phyloP scores from a whole-genome alignment of 352 stramenopile genomes.

The Aphanomyces invadans region DNA sequence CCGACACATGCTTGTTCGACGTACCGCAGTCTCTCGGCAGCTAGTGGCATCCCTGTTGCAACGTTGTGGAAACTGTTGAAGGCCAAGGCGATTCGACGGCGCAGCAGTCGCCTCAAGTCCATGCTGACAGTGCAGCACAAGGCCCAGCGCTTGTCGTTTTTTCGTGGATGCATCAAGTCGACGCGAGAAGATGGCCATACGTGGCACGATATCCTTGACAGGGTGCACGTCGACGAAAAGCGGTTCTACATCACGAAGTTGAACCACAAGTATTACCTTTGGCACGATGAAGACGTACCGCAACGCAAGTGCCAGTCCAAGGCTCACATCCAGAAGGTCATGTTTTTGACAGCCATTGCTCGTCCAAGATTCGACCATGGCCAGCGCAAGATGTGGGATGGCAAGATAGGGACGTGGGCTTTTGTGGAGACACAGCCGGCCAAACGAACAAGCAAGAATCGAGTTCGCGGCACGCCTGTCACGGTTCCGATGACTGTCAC shows the following conservation, averaged over 20 bases:
- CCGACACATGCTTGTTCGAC: neutral
- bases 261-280: slow-evolving; percentile 28
- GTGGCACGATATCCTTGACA: neutral
- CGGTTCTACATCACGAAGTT: slow-evolving; percentile 35
- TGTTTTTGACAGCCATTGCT: slow-evolving; percentile 39
- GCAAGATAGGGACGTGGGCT: slow-evolving; percentile 38
- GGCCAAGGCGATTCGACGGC: neutral
- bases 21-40: neutral
- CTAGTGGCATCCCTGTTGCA: neutral
- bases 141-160: too few species aligned
- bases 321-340: slow-evolving; percentile 30
- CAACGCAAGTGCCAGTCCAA: slow-evolving; percentile 11
- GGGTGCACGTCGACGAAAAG: slow-evolving; percentile 24
- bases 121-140: neutral
- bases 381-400: slow-evolving; percentile 33
- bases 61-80: neutral
- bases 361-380: slow-evolving; percentile 36
- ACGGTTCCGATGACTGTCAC: slow-evolving; percentile 23
- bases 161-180: neutral
- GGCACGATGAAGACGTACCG: slow-evolving; percentile 5
- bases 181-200: neutral
- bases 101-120: neutral
- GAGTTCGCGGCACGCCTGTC: slow-evolving; percentile 22
- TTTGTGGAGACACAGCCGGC: slow-evolving; percentile 26
- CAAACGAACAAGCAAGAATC: slow-evolving; percentile 25